Evolutionary conservation across 805 yeast species (phyloP), one percentile per base, ranked within the genome.

Genomic region (Candida vartiovaarae): DNA sequence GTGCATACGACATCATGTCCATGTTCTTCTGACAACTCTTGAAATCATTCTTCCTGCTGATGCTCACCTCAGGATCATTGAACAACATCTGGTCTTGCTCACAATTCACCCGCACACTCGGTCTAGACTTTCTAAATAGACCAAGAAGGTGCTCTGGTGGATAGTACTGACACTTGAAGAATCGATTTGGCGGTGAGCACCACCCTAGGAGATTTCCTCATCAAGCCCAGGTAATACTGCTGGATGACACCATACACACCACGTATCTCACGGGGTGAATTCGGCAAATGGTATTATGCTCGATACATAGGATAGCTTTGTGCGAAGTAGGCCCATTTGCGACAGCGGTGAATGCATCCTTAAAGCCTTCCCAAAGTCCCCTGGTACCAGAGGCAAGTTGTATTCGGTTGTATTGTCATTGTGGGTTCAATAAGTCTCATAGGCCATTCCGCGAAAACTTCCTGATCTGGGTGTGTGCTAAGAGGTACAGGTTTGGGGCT

Each of bases 131-230:
- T 10, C 59, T 45, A 39, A 52, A 54, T 4, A 53, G 9, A 1
- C 53, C 52, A 6, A 51, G 37, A 3, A 56, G n/a, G 32, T 55
- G 60, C 1, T 44, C 42, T 2, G 54, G 52, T 11, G 59, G 58
- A 42, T 47, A 57, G 37, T 39, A 57, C 4, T 42, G 39, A 23
- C 44, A 29, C 20, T 37, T 45, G 45, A 52, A 51, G 39, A 46
- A 49, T 24, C 29, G 34, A 36, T 47, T 47, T 50, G 4, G 30
- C 20, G 10, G 32, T 4, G 33, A 49, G 37, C 10, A 27, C 25
- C 8, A 9, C 32, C 11, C 23, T 36, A 8, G 39, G 6, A 11
- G 23, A n/a, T 6, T 36, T 27, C 30, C 30, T 35, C 28, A 29
- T 8, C 20, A 32, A 8, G 34, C n/a, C 20, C n/a, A 35, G n/a